Conservation (phyloP, 192 early-diverging fungal genomes). For the Entomortierella lignicola region DNA sequence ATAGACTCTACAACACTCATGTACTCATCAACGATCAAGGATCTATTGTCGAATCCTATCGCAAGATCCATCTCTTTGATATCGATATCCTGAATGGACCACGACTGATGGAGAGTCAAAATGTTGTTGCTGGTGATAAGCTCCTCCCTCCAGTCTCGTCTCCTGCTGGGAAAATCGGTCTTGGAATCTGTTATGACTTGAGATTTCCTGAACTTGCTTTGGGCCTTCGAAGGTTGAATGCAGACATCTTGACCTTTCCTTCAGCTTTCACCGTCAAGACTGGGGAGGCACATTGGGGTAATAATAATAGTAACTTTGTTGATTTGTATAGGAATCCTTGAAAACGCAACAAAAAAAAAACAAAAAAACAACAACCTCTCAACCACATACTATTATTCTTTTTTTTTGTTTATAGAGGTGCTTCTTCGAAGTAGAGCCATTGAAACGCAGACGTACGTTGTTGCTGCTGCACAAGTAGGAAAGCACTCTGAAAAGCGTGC, state of each 20-base stretch:
- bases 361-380: background rate
- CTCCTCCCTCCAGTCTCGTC: constrained; percentile 55
- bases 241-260: constrained; percentile 82
- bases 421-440: constrained; percentile 85
- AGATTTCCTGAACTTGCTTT: constrained; percentile 81
- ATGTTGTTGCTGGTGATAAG: constrained; percentile 49
- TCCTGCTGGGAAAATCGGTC: constrained; percentile 69
- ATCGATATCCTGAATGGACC: constrained; percentile 67
- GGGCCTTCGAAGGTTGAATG: constrained; percentile 63
- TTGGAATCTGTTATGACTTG: constrained; percentile 84
- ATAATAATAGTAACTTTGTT: too few species aligned
- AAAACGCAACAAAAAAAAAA: too few species aligned
- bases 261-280: constrained; percentile 86
- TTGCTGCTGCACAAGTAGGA: constrained; percentile 84
- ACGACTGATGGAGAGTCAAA: constrained; percentile 59
- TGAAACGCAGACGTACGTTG: constrained; percentile 86
- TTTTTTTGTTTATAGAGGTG: constrained; percentile 56
- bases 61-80: constrained; percentile 88
- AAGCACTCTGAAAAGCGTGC: constrained; percentile 75
- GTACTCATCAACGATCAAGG: constrained; percentile 73
- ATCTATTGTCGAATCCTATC: constrained; percentile 65
- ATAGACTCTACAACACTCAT: constrained; percentile 73
- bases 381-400: too few species aligned
- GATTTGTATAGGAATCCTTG: too few species aligned
- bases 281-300: constrained; percentile 86